Conservation (phyloP, 1,284 basidiomycete species). For the Ustilago hordei region DNA sequence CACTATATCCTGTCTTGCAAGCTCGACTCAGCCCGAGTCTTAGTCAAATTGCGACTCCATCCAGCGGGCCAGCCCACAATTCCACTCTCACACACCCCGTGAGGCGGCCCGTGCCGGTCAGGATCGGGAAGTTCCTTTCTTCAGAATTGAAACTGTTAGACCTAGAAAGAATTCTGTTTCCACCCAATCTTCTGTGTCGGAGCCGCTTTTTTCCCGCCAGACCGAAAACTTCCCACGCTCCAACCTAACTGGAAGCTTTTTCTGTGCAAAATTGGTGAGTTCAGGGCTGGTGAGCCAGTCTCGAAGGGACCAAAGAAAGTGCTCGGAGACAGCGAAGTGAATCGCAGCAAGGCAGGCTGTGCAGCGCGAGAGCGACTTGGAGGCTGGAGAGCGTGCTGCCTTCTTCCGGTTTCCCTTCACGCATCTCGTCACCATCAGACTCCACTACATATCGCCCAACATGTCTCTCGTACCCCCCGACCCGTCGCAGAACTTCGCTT, state of each 20-base stretch:
- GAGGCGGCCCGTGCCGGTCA: slow-evolving; percentile 41
- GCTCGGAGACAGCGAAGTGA: not conserved
- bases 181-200: not conserved
- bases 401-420: slow-evolving; percentile 30
- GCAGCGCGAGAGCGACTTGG: slow-evolving; percentile 1
- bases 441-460: slow-evolving; percentile 50
- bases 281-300: not conserved
- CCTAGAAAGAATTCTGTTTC: not conserved
- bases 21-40: slow-evolving; percentile 22
- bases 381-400: slow-evolving; percentile 7
- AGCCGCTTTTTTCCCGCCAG: not conserved
- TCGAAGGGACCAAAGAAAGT: not conserved
- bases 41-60: not conserved
- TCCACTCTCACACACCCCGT: slow-evolving; percentile 16
- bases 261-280: not conserved
- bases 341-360: slow-evolving; percentile 1
- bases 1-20: slow-evolving; percentile 16
- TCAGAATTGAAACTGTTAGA: slow-evolving; percentile 14
- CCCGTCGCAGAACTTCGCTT: slow-evolving; percentile 69
- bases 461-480: slow-evolving; percentile 68
- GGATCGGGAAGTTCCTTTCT: not conserved
- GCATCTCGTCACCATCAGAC: slow-evolving; percentile 55
- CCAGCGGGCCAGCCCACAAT: not conserved
- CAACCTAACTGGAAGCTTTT: not conserved
- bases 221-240: slow-evolving; percentile 13